Conservation (phyloP, 306 rosid genomes). For the Benincasa hispida region DNA sequence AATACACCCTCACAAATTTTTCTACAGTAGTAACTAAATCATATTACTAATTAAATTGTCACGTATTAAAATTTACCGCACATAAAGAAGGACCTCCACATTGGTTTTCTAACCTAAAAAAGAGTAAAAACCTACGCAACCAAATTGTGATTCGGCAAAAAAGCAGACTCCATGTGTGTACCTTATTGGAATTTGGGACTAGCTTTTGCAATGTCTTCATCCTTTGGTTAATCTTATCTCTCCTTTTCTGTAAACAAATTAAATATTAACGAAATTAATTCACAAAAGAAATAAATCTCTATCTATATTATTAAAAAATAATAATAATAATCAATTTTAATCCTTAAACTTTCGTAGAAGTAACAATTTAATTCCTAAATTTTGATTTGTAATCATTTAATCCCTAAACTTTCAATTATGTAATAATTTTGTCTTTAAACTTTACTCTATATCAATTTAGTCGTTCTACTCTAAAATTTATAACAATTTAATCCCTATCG, state of each 20-base stretch:
- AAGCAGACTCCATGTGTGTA: constrained; percentile 20
- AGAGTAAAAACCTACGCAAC: neutral
- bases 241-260: constrained; percentile 54
- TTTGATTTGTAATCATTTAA: too few species aligned
- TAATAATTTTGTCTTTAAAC: too few species aligned
- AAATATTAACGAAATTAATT: neutral
- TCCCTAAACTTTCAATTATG: too few species aligned
- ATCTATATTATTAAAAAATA: neutral
- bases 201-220: constrained; percentile 92
- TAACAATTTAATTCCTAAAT: too few species aligned
- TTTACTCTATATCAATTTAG: too few species aligned
- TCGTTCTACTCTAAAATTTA: too few species aligned
- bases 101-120: neutral
- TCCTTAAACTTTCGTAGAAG: too few species aligned
- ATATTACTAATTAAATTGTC: too few species aligned
- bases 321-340: neutral
- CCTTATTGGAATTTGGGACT: constrained; percentile 99
- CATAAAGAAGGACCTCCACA: too few species aligned
- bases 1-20: neutral
- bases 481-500: too few species aligned
- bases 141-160: neutral
- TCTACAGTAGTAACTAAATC: neutral
- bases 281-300: neutral
- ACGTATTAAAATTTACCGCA: neutral
- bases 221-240: constrained; percentile 93